Evolutionary conservation across 768 basidiomycete genomes (phyloP).

Genomic region (Galerina sulciceps): DNA sequence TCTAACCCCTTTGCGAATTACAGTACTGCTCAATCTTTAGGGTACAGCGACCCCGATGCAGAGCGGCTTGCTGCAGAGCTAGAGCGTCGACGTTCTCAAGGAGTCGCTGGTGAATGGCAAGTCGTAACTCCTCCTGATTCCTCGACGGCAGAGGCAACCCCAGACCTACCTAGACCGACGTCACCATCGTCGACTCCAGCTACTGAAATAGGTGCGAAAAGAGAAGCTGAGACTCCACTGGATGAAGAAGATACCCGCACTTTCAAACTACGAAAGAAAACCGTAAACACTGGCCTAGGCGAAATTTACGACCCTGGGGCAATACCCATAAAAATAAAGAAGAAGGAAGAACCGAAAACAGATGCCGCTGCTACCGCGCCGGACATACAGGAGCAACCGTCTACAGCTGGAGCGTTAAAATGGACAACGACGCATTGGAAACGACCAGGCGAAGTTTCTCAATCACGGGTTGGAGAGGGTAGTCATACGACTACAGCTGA

Average conservation of each 20-base stretch:
- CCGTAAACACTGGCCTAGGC: slow-evolving; percentile 60
- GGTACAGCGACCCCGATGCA: slow-evolving; percentile 77
- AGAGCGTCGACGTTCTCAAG: slow-evolving; percentile 63
- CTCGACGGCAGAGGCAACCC: not conserved
- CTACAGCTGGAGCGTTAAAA: slow-evolving; percentile 12
- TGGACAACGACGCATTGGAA: slow-evolving; percentile 29
- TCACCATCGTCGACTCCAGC: slow-evolving; percentile 18
- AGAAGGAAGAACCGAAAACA: slow-evolving; percentile 46
- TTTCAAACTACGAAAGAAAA: slow-evolving; percentile 75
- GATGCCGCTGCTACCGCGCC: slow-evolving; percentile 15
- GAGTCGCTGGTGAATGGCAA: slow-evolving; percentile 81
- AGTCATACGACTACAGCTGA: not conserved
- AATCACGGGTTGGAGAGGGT: slow-evolving; percentile 3
- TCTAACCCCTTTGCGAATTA: slow-evolving; percentile 82
- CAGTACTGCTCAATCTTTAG: slow-evolving; percentile 84
- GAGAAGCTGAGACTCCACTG: slow-evolving; percentile 39
- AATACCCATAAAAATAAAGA: slow-evolving; percentile 69
- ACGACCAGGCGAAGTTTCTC: slow-evolving; percentile 12
- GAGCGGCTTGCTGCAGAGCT: slow-evolving; percentile 65
- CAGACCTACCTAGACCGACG: slow-evolving; percentile 5
- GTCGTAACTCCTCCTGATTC: slow-evolving; percentile 45
- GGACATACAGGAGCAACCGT: not conserved
- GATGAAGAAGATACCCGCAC: slow-evolving; percentile 59
- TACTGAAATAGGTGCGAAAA: slow-evolving; percentile 33
- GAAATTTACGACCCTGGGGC: slow-evolving; percentile 83